phyloP scores from a whole-genome alignment of 257 asterid species.

The Fraxinus excelsior region DNA sequence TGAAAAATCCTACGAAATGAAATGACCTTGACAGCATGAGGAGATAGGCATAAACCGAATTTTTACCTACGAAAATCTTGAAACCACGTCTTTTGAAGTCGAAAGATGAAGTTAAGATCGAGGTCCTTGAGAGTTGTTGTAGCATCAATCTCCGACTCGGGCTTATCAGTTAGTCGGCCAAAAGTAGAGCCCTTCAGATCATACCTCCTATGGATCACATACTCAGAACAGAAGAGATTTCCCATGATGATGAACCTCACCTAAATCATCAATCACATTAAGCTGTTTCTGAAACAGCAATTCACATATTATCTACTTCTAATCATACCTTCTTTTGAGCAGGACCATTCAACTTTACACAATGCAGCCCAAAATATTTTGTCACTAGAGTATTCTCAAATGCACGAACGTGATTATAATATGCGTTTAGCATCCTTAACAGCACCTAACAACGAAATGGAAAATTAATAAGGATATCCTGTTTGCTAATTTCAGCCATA shows the following conservation, averaged over 20 bases:
- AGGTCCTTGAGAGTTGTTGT: slow-evolving; percentile 91
- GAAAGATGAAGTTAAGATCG: slow-evolving; percentile 81
- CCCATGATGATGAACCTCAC: slow-evolving; percentile 92
- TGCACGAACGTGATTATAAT: slow-evolving; percentile 59
- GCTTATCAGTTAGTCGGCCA: slow-evolving; percentile 84
- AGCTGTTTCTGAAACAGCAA: not conserved
- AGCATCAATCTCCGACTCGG: slow-evolving; percentile 83
- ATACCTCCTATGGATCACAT: slow-evolving; percentile 68
- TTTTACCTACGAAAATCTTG: slow-evolving; percentile 76
- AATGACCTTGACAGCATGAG: not conserved
- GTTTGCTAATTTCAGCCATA: not conserved
- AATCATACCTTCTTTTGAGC: slow-evolving; percentile 68
- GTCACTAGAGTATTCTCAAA: slow-evolving; percentile 66
- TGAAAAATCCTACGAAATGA: not conserved
- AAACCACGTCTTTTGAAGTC: slow-evolving; percentile 80
- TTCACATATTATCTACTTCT: not conserved
- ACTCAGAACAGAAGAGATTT: slow-evolving; percentile 74
- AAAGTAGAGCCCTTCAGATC: slow-evolving; percentile 93
- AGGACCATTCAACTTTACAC: slow-evolving; percentile 66
- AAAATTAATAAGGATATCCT: not conserved
- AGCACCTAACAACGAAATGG: slow-evolving; percentile 43
- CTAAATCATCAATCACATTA: slow-evolving; percentile 35
- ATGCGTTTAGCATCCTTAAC: slow-evolving; percentile 65
- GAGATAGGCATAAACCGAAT: not conserved
- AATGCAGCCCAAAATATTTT: slow-evolving; percentile 64